phyloP scores from a whole-genome alignment of 495 filamentous ascomycete genomes.

The Apiosordaria backusii region DNA sequence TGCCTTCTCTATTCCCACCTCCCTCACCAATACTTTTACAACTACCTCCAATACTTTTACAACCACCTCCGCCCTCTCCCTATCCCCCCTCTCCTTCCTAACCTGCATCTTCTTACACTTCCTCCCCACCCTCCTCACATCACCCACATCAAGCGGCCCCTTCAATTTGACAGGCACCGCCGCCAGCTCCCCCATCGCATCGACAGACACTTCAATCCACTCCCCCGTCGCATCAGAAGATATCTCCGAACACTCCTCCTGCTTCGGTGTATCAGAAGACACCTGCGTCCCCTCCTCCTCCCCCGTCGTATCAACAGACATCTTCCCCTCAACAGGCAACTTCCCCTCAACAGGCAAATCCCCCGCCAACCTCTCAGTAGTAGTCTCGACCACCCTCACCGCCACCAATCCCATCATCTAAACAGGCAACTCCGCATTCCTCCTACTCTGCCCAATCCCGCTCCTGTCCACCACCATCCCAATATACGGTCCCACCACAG shows the following conservation, averaged over 20 bases:
- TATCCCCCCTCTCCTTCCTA: background rate
- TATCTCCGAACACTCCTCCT: background rate
- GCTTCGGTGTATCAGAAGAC: background rate
- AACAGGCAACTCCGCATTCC: slow-evolving; percentile 76
- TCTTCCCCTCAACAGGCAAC: background rate
- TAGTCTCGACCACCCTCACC: background rate
- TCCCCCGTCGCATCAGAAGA: background rate
- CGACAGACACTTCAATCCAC: background rate
- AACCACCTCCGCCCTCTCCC: too few relatives aligned
- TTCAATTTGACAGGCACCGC: background rate
- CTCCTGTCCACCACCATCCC: slow-evolving; percentile 61
- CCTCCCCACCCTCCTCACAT: background rate
- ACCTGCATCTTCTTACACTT: background rate
- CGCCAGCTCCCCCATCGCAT: background rate
- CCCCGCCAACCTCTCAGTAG: background rate
- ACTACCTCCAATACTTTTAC: too few relatives aligned
- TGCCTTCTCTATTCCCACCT: too few relatives aligned
- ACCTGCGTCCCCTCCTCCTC: background rate
- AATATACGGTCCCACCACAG: slow-evolving; percentile 81
- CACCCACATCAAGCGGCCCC: background rate
- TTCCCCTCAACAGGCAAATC: background rate
- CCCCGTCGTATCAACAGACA: background rate
- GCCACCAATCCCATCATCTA: slow-evolving; percentile 28
- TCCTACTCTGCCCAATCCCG: slow-evolving; percentile 54
- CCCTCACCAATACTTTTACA: too few relatives aligned